A percentile compares a stretch with the other conserved stretches of the same genome.
These are phyloP conservation scores for Aspergillus diversus DNA, from an alignment of 495 filamentous ascomycete genomes.

Conservation along the genomic window DNA sequence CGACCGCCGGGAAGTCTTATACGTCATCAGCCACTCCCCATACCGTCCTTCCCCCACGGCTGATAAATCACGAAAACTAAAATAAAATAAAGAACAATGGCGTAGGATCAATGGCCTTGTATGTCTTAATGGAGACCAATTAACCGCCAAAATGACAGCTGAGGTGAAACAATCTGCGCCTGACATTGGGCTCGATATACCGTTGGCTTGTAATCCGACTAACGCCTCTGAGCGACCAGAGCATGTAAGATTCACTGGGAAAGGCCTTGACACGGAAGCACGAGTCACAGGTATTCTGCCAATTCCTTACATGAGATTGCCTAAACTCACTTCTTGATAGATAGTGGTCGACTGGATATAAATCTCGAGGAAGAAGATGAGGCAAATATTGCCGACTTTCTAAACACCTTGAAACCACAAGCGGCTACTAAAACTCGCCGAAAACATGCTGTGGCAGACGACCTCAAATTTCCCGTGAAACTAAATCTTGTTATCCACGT, in stretches of 20 bases:
- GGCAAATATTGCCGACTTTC: background rate
- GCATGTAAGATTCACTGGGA: background rate
- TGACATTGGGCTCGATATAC: background rate
- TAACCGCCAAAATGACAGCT: background rate
- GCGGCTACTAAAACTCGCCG: background rate
- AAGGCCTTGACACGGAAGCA: background rate
- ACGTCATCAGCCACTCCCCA: no score
- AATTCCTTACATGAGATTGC: background rate
- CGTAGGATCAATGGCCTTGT: background rate
- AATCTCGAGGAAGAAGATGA: background rate
- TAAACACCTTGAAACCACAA: background rate
- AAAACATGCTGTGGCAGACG: constrained; percentile 25
- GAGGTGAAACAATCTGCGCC: background rate
- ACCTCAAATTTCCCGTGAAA: constrained; percentile 55
- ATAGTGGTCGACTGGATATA: constrained; percentile 5
- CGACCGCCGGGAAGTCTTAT: no score
- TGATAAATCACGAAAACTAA: no score
- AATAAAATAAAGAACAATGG: no score
- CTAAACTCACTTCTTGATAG: background rate
- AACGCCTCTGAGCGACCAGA: background rate
- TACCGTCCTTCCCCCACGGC: no score
- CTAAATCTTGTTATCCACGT: constrained; percentile 81
- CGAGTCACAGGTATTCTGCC: constrained; percentile 4
- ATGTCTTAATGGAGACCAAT: background rate
- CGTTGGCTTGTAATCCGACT: background rate